Base-by-base conservation (phyloP, 768 basidiomycete species). In the Cystofilobasidium bisporidii region DNA sequence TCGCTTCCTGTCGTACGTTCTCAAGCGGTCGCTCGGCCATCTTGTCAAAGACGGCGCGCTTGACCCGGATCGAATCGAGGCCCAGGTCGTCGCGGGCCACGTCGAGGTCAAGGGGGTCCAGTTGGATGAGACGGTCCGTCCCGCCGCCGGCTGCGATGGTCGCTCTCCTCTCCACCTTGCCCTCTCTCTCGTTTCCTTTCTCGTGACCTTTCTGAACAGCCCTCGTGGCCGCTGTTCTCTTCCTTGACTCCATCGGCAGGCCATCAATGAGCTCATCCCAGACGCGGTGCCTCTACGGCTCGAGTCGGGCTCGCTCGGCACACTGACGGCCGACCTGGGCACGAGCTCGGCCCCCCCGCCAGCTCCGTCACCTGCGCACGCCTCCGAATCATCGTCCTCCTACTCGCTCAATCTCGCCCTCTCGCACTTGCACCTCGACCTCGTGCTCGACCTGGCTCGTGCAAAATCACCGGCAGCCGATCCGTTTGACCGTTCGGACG, bases 41-140 rank as follows among this genome's bases (percentile, higher is more conserved):
- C 82, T 96, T 69, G 82, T 97, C 63, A 88, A 87, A 75, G 89
- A 88, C 14, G 92, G 90, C 20, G 91, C 92, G 73, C 83, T 96
- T 66, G 89, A 96, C 78, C 81, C 84, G 61, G 82, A 86, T 64
- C 86, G 90, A 78, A 87, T 96, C 72, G 90, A 94, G 72, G 88
- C 90, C 33, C 90, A 94, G 77, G 86, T 97, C 73, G 87, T 89
- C n/a, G 87, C 86, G 48, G 93, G 93, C 22, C 86, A 83, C 75
- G 85, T 96, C 5, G 88, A 91, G 77, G 83, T 97, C 43, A 86
- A 86, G 70, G 85, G 91, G 73, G 79, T 96, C 64, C 84, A 91
- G 75, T 78, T 97, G 60, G 84, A 91, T 75, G 81, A 82, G 60
- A 80, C 85, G 76, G 92, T 87, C 73, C 73, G 86, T 81, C 56